These are phyloP conservation scores for Malus asiatica DNA, from an alignment of 306 rosid genomes.

Conservation along the genomic window DNA sequence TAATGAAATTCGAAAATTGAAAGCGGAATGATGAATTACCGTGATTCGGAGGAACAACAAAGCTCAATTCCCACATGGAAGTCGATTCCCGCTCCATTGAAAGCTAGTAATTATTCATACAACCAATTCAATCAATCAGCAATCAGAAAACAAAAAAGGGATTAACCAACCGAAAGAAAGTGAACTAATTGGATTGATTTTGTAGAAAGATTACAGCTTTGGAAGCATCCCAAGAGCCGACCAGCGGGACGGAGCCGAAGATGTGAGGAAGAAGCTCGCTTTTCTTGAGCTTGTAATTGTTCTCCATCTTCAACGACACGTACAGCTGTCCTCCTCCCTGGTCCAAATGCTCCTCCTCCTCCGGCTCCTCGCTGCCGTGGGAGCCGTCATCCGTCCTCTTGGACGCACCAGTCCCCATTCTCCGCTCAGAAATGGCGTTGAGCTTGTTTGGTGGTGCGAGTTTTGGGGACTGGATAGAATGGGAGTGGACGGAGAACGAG, in stretches of 20 bases:
- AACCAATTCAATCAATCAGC: background rate
- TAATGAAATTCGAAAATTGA: background rate
- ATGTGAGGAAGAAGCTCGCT: conserved; percentile 86
- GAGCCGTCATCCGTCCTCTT: conserved; percentile 42
- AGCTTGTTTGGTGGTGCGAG: background rate
- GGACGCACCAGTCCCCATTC: conserved; percentile 80
- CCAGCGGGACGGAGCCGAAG: conserved; percentile 81
- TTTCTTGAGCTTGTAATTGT: conserved; percentile 49
- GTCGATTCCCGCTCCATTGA: conserved; percentile 87
- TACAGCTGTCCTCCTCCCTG: conserved; percentile 78
- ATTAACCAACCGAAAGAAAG: background rate
- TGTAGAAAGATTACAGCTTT: conserved; percentile 53
- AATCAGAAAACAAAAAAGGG: background rate
- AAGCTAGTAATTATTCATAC: conserved; percentile 35
- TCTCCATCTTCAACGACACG: conserved; percentile 89
- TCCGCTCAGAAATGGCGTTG: background rate
- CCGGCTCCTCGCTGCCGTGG: conserved; percentile 37
- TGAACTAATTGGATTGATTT: background rate
- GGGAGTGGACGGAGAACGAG: background rate
- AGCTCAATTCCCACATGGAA: conserved; percentile 96
- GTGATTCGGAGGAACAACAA: conserved; percentile 96
- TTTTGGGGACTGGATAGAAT: conserved; percentile 13
- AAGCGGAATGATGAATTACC: conserved; percentile 35
- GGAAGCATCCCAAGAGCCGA: conserved; percentile 88
- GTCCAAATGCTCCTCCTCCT: conserved; percentile 39